Conservation (phyloP, 495 filamentous ascomycete genomes). For the Barbatosphaeria neglecta region DNA sequence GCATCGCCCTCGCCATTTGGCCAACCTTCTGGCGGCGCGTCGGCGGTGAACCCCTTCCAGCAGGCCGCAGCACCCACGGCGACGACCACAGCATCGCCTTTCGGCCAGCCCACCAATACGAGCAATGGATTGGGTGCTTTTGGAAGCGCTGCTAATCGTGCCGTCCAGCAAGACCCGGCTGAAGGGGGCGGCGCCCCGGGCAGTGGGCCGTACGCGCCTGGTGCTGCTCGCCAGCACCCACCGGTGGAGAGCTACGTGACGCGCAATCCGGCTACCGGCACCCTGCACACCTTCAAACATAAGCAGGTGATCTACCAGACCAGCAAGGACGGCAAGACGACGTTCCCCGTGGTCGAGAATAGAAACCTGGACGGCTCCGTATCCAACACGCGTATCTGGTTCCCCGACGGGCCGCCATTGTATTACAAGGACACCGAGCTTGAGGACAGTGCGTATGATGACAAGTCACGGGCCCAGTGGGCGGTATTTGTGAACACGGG, state of each 20-base stretch:
- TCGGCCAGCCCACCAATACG: neutral
- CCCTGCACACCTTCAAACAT: conserved; percentile 27
- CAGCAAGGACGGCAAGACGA: conserved; percentile 8
- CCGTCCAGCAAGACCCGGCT: neutral
- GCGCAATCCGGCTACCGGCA: conserved; percentile 12
- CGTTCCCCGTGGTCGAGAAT: conserved; percentile 20
- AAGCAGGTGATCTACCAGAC: conserved; percentile 25
- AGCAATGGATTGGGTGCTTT: neutral
- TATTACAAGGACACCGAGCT: conserved; percentile 43
- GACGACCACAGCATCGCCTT: neutral
- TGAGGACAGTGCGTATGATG: conserved; percentile 29
- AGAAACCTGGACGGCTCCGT: conserved; percentile 27
- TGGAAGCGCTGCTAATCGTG: neutral
- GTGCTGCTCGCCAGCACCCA: conserved; percentile 30
- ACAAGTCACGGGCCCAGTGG: conserved; percentile 45
- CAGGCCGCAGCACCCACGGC: neutral
- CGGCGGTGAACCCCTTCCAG: neutral
- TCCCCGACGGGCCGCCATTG: conserved; percentile 55
- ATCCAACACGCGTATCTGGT: conserved; percentile 53
- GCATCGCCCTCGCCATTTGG: conserved; percentile 6
- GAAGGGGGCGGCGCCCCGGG: neutral
- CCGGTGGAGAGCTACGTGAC: conserved; percentile 23
- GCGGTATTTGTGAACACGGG: conserved; percentile 47
- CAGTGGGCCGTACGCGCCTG: conserved; percentile 25
- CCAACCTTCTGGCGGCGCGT: conserved; percentile 2